Evolutionary conservation across 1,139 yeast genomes (phyloP).

Genomic region (Hanseniaspora gamundiae): DNA sequence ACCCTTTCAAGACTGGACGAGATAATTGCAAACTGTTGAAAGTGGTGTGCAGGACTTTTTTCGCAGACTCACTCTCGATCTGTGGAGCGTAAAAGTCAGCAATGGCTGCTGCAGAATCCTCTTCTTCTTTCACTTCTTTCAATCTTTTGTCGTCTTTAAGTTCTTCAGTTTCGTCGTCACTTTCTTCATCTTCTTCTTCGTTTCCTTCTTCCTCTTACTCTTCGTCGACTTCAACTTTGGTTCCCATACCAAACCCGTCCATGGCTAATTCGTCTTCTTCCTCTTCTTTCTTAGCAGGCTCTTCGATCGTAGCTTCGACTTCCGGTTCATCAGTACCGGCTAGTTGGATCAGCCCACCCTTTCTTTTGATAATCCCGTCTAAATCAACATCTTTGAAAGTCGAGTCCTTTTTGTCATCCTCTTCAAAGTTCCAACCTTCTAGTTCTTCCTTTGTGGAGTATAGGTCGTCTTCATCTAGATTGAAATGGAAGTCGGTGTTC

Average conservation of each 20-base stretch:
- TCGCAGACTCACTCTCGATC: slow-evolving; percentile 36
- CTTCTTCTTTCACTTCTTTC: slow-evolving; percentile 30
- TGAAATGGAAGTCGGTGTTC: slow-evolving; percentile 61
- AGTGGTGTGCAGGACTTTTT: slow-evolving; percentile 39
- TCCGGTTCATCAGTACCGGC: slow-evolving; percentile 34
- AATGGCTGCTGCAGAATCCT: slow-evolving; percentile 61
- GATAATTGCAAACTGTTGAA: slow-evolving; percentile 75
- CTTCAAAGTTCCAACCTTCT: slow-evolving; percentile 76
- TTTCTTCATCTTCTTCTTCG: slow-evolving; percentile 17
- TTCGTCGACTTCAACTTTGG: slow-evolving; percentile 22
- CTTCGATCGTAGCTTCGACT: slow-evolving; percentile 28
- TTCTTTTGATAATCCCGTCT: slow-evolving; percentile 72
- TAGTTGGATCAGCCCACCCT: slow-evolving; percentile 56
- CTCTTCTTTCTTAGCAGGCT: slow-evolving; percentile 28
- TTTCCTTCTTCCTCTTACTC: slow-evolving; percentile 21
- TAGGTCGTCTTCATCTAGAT: slow-evolving; percentile 45
- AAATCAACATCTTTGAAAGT: slow-evolving; percentile 61
- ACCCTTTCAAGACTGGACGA: slow-evolving; percentile 78
- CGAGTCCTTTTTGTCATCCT: slow-evolving; percentile 27
- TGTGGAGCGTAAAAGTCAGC: slow-evolving; percentile 54
- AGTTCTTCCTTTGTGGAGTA: slow-evolving; percentile 29
- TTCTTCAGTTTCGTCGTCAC: slow-evolving; percentile 17
- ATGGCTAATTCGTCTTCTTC: slow-evolving; percentile 48
- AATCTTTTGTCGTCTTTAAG: slow-evolving; percentile 24
- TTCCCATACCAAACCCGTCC: slow-evolving; percentile 71